Percentiles rank a stretch among this genome's conserved stretches.
phyloP scores from a whole-genome alignment of 257 asterid species.

The Ajuga chamaepitys region DNA sequence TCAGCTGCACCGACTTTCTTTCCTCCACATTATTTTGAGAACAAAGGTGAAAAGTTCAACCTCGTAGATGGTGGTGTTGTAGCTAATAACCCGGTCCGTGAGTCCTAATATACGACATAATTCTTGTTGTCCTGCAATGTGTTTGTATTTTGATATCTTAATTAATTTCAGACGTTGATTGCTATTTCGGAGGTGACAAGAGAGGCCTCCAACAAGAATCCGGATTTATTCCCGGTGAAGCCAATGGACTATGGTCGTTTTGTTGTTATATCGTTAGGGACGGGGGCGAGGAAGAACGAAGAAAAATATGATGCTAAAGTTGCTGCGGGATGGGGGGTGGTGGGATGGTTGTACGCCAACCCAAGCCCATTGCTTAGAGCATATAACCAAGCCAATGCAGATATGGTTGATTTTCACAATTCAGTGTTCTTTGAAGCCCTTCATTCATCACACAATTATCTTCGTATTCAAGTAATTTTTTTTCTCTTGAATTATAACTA shows the following conservation, averaged over 20 bases:
- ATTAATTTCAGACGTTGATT: constrained; percentile 54
- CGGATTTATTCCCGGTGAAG: constrained; percentile 33
- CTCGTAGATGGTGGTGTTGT: constrained; percentile 63
- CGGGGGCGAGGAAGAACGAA: constrained; percentile 41
- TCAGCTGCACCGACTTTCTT: constrained; percentile 53
- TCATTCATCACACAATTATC: constrained; percentile 39
- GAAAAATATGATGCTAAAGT: constrained; percentile 26
- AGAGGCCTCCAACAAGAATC: constrained; percentile 21
- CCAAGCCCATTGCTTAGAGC: constrained; percentile 33
- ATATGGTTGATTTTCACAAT: constrained; percentile 50
- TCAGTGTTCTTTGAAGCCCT: constrained; percentile 48
- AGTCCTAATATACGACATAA: too few relatives aligned
- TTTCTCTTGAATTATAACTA: not conserved
- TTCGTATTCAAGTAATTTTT: constrained; percentile 48
- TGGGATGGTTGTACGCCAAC: constrained; percentile 42
- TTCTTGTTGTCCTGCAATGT: too few relatives aligned
- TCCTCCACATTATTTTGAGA: constrained; percentile 50
- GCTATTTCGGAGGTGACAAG: constrained; percentile 45
- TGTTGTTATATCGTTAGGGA: constrained; percentile 52
- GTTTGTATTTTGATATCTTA: too few relatives aligned
- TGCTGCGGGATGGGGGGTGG: constrained; percentile 49
- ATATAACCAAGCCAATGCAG: constrained; percentile 39
- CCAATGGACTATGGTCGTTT: constrained; percentile 37
- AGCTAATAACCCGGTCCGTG: constrained; percentile 70
- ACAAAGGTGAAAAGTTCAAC: constrained; percentile 34